A percentile compares a stretch with the other conserved stretches of the same genome.
phyloP scores from a whole-genome alignment of 331 rosid species.

The Pyracantha coccinea region DNA sequence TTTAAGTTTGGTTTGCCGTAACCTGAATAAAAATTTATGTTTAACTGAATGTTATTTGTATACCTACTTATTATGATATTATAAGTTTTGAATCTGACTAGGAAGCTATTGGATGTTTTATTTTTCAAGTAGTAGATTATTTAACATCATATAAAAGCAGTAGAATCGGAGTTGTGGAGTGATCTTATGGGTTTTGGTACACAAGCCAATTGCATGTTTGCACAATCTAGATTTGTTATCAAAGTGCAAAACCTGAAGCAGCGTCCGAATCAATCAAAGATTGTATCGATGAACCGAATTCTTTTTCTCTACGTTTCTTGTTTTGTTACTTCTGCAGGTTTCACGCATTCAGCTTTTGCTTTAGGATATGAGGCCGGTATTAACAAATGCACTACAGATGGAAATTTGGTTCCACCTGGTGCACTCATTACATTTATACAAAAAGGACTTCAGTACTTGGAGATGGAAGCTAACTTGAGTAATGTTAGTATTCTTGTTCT shows the following conservation, averaged over 20 bases:
- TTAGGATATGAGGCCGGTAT: conserved; percentile 92
- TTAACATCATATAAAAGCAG: neutral
- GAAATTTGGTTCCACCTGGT: conserved; percentile 82
- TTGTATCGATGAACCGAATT: neutral
- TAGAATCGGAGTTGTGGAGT: neutral
- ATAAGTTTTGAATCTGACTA: neutral
- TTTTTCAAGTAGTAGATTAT: neutral
- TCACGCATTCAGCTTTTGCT: conserved; percentile 86
- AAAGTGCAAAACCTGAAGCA: neutral
- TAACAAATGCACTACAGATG: conserved; percentile 76
- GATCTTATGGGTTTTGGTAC: neutral
- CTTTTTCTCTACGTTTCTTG: neutral
- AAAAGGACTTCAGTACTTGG: conserved; percentile 94
- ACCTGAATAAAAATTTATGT: neutral
- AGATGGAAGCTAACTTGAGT: conserved; percentile 98
- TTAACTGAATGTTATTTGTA: neutral
- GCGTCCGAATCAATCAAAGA: neutral
- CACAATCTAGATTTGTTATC: neutral
- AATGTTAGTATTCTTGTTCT: conserved; percentile 57
- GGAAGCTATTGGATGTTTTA: neutral
- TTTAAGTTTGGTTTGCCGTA: neutral
- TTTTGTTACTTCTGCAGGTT: conserved; percentile 40
- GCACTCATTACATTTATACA: conserved; percentile 84
- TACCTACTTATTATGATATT: no score
- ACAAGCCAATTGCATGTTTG: neutral